A percentile compares a stretch with the other conserved stretches of the same genome.
Evolutionary conservation across 192 early-diverging fungal genomes (phyloP).

Genomic region (Thamnidium elegans): DNA sequence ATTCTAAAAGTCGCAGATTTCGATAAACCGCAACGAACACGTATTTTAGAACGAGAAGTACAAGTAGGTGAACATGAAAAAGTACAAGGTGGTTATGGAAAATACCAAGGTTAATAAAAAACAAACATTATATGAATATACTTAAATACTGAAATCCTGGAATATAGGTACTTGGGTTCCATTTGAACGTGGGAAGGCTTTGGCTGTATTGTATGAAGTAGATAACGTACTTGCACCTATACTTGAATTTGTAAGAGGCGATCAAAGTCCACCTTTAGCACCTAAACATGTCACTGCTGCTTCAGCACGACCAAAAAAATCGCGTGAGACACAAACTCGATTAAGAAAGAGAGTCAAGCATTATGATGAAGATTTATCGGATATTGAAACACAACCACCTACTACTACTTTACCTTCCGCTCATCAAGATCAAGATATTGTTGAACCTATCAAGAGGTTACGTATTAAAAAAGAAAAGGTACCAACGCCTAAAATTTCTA

Average conservation of each 20-base stretch:
- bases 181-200: conserved; percentile 71
- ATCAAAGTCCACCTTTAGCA: conserved; percentile 51
- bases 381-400: conserved; percentile 24
- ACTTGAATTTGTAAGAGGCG: conserved; percentile 73
- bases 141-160: not conserved
- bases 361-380: conserved; percentile 36
- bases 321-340: conserved; percentile 42
- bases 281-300: conserved; percentile 57
- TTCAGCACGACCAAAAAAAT: conserved; percentile 39
- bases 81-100: conserved; percentile 97
- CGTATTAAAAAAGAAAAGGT: conserved; percentile 1
- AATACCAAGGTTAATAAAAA: conserved; percentile 92
- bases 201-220: conserved; percentile 83
- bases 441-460: not conserved
- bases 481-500: conserved; percentile 24
- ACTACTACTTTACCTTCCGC: conserved; percentile 13
- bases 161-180: conserved; percentile 73
- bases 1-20: conserved; percentile 96
- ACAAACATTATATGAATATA: not conserved
- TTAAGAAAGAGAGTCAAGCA: conserved; percentile 19
- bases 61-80: conserved; percentile 89
- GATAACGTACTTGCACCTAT: conserved; percentile 70
- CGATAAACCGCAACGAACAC: conserved; percentile 88
- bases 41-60: conserved; percentile 92
- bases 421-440: conserved; percentile 15